Conservation (phyloP, 331 rosid species). For the Quercus phellos region DNA sequence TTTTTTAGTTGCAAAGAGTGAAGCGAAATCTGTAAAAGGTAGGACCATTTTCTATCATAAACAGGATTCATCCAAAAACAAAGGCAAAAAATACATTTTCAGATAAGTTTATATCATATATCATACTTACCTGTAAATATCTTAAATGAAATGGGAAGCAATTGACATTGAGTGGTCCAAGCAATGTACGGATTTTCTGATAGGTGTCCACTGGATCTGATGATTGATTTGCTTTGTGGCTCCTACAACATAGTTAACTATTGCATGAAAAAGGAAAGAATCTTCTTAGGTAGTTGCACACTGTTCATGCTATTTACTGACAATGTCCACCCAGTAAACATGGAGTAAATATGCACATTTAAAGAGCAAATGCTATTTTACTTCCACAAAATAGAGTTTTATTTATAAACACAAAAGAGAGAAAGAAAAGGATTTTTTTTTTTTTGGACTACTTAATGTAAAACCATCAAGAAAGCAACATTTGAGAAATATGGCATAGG, state of each 20-base stretch:
- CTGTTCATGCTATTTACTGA: constrained; percentile 31
- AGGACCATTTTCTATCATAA: background rate
- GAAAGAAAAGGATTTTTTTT: too few relatives aligned
- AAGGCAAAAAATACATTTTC: background rate
- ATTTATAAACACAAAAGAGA: too few relatives aligned
- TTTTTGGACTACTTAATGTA: too few relatives aligned
- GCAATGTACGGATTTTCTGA: constrained; percentile 84
- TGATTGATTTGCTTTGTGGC: constrained; percentile 88
- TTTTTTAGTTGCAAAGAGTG: background rate
- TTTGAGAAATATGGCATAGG: too few relatives aligned
- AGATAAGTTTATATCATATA: background rate
- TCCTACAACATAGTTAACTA: constrained; percentile 41
- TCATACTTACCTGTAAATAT: background rate
- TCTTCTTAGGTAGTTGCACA: background rate
- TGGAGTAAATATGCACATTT: constrained; percentile 74
- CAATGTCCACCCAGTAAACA: constrained; percentile 92
- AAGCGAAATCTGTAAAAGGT: background rate
- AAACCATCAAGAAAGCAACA: too few relatives aligned
- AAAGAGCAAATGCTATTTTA: constrained; percentile 17
- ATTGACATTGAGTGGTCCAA: constrained; percentile 68
- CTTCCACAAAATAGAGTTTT: background rate
- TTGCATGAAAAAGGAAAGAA: background rate
- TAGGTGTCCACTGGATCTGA: constrained; percentile 61
- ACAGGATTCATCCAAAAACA: background rate
- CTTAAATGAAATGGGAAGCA: constrained; percentile 44